Evolutionary conservation across 495 filamentous ascomycete species (phyloP).

Genomic region (Talaromyces proteolyticus): DNA sequence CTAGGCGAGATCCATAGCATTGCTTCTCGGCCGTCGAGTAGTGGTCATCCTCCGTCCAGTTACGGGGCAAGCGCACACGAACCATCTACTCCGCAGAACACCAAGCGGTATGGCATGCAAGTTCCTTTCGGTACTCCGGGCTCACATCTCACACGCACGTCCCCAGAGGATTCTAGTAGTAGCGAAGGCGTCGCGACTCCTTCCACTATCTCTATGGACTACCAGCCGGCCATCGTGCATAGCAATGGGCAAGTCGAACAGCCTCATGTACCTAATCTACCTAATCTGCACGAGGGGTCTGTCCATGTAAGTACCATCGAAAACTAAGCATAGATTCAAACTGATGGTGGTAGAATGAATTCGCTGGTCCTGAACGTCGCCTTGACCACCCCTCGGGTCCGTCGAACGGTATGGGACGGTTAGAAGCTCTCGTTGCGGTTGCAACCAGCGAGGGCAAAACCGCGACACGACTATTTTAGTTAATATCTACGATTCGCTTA

Average conservation of each 20-base stretch:
- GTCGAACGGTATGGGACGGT: conserved; percentile 55
- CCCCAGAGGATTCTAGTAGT: conserved; percentile 67
- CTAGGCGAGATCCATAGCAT: conserved; percentile 35
- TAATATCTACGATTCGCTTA: not conserved
- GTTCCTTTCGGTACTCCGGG: conserved; percentile 37
- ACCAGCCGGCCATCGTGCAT: conserved; percentile 59
- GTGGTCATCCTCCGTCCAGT: conserved; percentile 29
- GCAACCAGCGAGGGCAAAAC: conserved; percentile 76
- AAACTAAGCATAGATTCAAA: not conserved
- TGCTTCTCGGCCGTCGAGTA: conserved; percentile 34
- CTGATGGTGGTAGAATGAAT: not conserved
- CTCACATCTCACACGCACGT: conserved; percentile 46
- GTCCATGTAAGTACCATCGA: not conserved
- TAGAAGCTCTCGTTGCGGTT: conserved; percentile 85
- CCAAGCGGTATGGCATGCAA: conserved; percentile 66
- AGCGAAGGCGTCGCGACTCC: conserved; percentile 66
- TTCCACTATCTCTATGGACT: conserved; percentile 54
- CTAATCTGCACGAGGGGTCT: conserved; percentile 13
- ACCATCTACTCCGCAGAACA: conserved; percentile 45
- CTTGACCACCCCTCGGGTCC: conserved; percentile 20
- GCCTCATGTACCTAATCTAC: too few species aligned
- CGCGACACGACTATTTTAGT: conserved; percentile 34
- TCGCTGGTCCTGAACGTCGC: conserved; percentile 17
- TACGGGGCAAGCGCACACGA: conserved; percentile 11
- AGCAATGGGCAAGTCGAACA: conserved; percentile 57